Evolutionary conservation across 306 rosid species (phyloP).

Genomic region (Elaeagnus macrophylla): DNA sequence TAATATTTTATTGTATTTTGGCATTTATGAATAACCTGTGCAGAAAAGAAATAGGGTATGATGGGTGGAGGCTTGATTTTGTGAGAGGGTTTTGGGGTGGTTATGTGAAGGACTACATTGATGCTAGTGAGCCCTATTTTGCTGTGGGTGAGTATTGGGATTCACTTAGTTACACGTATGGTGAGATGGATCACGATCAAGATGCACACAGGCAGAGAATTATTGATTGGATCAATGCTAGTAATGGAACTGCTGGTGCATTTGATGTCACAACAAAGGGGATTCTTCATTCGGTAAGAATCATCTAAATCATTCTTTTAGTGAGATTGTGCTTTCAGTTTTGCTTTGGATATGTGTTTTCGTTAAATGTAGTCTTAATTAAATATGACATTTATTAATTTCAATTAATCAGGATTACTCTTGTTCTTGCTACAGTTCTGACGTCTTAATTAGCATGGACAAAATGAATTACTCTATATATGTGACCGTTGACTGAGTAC

Average conservation of each 20-base stretch:
- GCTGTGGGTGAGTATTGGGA: slow-evolving; percentile 96
- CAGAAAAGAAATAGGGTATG: slow-evolving; percentile 93
- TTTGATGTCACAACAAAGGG: slow-evolving; percentile 98
- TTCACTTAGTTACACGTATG: slow-evolving; percentile 84
- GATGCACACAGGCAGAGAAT: slow-evolving; percentile 97
- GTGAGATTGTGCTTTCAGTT: background rate
- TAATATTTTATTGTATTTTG: background rate
- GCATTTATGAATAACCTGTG: slow-evolving; percentile 10
- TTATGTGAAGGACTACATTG: slow-evolving; percentile 83
- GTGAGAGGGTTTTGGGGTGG: slow-evolving; percentile 99
- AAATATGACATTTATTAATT: too few relatives aligned
- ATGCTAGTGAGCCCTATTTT: slow-evolving; percentile 73
- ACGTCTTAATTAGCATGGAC: too few relatives aligned
- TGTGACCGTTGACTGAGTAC: too few relatives aligned
- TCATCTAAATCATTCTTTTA: slow-evolving; percentile 8
- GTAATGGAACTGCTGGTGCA: slow-evolving; percentile 77
- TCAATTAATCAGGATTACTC: too few relatives aligned
- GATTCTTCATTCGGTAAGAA: slow-evolving; percentile 86
- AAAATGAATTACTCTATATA: too few relatives aligned
- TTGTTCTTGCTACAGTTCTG: too few relatives aligned
- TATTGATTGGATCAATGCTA: slow-evolving; percentile 89
- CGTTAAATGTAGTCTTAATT: too few relatives aligned
- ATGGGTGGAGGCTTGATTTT: slow-evolving; percentile 99
- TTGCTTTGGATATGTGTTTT: too few relatives aligned
- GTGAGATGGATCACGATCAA: slow-evolving; percentile 90